Base-by-base conservation (phyloP, 2,329 filamentous ascomycete genomes). In the Verticillium tricorpus region DNA sequence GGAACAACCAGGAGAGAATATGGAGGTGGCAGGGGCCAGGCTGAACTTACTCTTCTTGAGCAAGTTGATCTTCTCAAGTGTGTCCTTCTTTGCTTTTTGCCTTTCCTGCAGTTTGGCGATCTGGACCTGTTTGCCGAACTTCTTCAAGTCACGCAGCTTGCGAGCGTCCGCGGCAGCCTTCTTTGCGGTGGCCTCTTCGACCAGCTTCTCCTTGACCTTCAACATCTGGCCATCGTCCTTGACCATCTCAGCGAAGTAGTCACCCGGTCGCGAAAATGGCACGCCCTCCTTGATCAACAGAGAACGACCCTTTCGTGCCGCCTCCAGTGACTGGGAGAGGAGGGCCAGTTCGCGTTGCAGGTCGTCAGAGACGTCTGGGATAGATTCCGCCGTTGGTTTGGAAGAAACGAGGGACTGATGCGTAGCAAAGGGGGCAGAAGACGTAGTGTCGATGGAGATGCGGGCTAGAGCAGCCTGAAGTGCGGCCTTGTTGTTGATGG, bases 201-300 rank as follows among this genome's bases (percentile, higher is more conserved):
- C 85, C 70, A 98, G 81, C 83, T 96, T 96, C 71, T 89, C 87
- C 83, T 96, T 96, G 74, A 99, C 91, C 83, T 91, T 93, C 74
- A 91, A 91, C 95, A 99, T 99, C 77, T 97, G 95, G 70, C 96
- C 94, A 74, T 99, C 95, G 71, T 89, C 92, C 86, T 98, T 98
- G 71, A 97, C 89, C 93, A 98, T 99, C 82, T 99, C 95, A 55
- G 95, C 95, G 70, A 99, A 99, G 80, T 96, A 99, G 78, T 99
- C 95, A 61, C 86, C 89, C 3, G 95, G 95, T 11, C 95, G 86
- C 32, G 92, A 89, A 78, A 99, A 99, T 7, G 91, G 86, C 1
- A 94, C 84, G 9, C 89, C 89, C 76, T 97, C 94, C 66, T 89
- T 88, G 72, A 91, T 89, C 28, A 99, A 83, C 64, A 88, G 80